Evolutionary conservation across 345 rosid genomes (phyloP), one percentile per base, ranked within the genome.

Genomic region (Populus ilicifolia): DNA sequence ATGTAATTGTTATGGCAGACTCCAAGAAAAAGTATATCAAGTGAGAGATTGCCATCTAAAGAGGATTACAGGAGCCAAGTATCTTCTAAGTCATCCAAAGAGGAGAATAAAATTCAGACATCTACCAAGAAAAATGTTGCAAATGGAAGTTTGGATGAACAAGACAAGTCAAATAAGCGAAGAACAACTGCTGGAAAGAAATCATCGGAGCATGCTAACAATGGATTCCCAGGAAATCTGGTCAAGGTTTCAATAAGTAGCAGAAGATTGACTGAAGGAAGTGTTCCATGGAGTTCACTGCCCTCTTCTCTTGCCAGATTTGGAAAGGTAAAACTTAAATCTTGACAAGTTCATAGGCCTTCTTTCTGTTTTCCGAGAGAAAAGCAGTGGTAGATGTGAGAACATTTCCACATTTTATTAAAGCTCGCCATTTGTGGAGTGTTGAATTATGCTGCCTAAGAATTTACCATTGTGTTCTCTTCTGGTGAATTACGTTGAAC

Each of bases 231-330:
- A 17, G 93, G 88, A 68, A 90, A 86, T 82, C 81, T 93, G 85
- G 94, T 93, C 75, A 93, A 88, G 90, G 84, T 93, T 74, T 81
- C 97, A n/a, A 73, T 90, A 54, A 92, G 79, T 74, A 78, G 91
- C 82, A 86, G 83, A 88, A 87, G 85, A 85, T 77, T 90, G 82
- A 89, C 90, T 12, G 92, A 92, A 69, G 90, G 88, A 74, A 88
- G 75, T 84, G 81, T 92, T 82, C 83, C 93, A 48, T 93, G 99
- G 98, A 67, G 71, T 82, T 82, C 94, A 6, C 95, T 93, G 29
- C 95, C 99, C 36, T 84, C 93, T 30, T 90, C 98, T 72, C 91
- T 96, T 84, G 84, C 94, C 29, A 90, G 83, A 87, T 91, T 93
- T 43, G 99, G 99, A 79, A 94, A 90, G 97, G 99, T 96, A 88